Conservation (phyloP, 768 basidiomycete species). For the Macrolepiota dolichaula region DNA sequence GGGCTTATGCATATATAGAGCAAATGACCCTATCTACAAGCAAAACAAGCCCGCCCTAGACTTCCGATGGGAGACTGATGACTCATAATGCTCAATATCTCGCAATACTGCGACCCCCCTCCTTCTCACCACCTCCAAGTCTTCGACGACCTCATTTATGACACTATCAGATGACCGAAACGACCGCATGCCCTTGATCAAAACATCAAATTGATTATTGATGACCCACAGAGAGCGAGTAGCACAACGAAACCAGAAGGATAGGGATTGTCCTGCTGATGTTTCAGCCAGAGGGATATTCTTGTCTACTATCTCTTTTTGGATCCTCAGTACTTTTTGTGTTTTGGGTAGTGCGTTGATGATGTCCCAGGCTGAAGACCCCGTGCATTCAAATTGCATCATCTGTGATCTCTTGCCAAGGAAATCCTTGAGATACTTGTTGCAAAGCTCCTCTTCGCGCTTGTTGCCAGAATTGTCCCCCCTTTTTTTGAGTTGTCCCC, state of each 20-base stretch:
- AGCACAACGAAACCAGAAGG: not conserved
- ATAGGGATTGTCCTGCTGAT: not conserved
- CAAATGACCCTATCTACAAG: too few species aligned
- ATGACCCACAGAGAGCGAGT: not conserved
- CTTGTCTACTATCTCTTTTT: not conserved
- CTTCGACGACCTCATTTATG: too few species aligned
- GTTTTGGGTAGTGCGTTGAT: not conserved
- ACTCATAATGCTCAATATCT: too few species aligned
- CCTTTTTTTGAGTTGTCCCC: not conserved
- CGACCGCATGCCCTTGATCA: too few species aligned
- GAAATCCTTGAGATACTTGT: not conserved
- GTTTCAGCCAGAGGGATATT: not conserved
- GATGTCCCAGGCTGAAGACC: not conserved
- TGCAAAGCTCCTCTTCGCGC: not conserved
- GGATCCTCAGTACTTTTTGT: not conserved
- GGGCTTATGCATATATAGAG: too few species aligned
- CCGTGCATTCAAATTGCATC: not conserved
- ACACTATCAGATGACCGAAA: too few species aligned
- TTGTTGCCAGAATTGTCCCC: not conserved
- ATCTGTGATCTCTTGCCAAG: not conserved
- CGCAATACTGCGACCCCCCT: too few species aligned
- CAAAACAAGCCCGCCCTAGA: too few species aligned
- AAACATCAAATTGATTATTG: too few species aligned
- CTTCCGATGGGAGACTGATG: too few species aligned
- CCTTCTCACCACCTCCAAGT: too few species aligned